These are phyloP conservation scores for Juncus inflexus DNA, from an alignment of 176 grass and related monocot species.

Conservation along the genomic window DNA sequence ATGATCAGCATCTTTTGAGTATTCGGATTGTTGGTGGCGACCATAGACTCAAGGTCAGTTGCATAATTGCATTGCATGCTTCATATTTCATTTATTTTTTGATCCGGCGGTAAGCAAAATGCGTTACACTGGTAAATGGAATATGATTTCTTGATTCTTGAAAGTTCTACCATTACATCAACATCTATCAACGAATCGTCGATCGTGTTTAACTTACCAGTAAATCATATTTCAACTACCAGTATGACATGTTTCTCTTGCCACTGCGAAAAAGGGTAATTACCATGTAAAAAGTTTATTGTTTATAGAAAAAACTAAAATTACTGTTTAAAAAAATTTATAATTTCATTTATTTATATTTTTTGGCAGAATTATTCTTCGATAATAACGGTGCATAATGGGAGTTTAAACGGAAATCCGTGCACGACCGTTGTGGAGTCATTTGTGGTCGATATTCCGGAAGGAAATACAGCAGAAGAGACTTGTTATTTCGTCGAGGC, in stretches of 20 bases:
- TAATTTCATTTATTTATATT: slow-evolving; percentile 1
- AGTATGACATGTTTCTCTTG: too few species aligned
- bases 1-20: slow-evolving; percentile 25
- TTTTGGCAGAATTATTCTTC: slow-evolving; percentile 81
- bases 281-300: too few species aligned
- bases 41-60: slow-evolving; percentile 15
- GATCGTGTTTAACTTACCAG: too few species aligned
- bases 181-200: too few species aligned
- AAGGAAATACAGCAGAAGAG: slow-evolving; percentile 86
- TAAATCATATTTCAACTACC: too few species aligned
- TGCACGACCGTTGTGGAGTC: slow-evolving; percentile 79
- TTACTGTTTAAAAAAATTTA: neutral
- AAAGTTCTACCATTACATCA: neutral
- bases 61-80: neutral
- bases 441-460: slow-evolving; percentile 77
- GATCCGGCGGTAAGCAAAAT: neutral
- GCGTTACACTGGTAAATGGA: neutral
- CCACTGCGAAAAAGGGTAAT: too few species aligned
- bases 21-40: slow-evolving; percentile 26
- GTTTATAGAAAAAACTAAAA: too few species aligned
- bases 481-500: slow-evolving; percentile 91
- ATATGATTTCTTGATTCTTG: neutral
- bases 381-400: slow-evolving; percentile 71
- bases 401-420: slow-evolving; percentile 55
- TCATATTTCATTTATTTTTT: neutral